Evolutionary conservation across 305 asterid species (phyloP).

Genomic region (Petunia hybrid): DNA sequence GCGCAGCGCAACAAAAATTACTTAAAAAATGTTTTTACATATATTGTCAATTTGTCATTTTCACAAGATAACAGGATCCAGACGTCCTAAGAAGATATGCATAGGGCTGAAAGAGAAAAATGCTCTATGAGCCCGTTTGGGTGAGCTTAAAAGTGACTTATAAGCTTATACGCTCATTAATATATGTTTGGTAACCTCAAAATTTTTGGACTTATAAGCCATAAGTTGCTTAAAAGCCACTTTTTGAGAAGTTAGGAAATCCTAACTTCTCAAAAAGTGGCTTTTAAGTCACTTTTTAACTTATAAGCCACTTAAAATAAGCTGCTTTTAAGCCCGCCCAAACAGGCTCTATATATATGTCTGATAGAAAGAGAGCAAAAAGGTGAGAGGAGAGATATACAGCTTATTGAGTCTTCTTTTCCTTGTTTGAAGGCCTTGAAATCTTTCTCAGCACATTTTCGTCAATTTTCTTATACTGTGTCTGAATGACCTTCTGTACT

Average conservation of each 20-base stretch:
- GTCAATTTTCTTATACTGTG: conserved; percentile 57
- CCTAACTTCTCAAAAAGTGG: no score
- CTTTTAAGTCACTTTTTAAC: no score
- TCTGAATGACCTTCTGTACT: conserved; percentile 52
- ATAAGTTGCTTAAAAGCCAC: no score
- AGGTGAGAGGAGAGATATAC: conserved; percentile 42
- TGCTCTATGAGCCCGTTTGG: no score
- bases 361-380: conserved; percentile 33
- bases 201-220: no score
- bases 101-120: neutral
- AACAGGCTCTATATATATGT: neutral
- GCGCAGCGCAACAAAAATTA: neutral
- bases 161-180: no score
- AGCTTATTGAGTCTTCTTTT: conserved; percentile 67
- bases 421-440: conserved; percentile 51
- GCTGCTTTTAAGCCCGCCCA: no score
- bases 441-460: conserved; percentile 58
- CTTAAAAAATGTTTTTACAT: neutral
- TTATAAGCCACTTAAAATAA: no score
- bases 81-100: conserved; percentile 2
- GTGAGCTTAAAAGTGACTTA: no score
- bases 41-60: neutral
- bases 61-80: neutral
- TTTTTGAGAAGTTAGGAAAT: no score
- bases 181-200: no score